Conservation (phyloP, 495 filamentous ascomycete species). For the Tuber indicum region DNA sequence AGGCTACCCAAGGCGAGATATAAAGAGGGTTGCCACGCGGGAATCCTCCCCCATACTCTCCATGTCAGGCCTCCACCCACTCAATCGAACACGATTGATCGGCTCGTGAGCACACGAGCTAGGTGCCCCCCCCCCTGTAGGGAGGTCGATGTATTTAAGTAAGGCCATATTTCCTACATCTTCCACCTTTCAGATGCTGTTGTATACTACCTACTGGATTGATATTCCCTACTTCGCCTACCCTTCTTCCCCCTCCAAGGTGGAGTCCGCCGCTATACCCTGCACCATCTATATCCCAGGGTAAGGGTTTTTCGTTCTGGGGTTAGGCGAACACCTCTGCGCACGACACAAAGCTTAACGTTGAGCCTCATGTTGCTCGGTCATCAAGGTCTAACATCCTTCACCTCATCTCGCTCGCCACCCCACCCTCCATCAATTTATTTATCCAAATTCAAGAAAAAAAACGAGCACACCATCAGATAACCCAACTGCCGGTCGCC, state of each 20-base stretch:
- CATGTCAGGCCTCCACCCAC: neutral
- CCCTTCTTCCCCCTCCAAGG: neutral
- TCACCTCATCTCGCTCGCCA: neutral
- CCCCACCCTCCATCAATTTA: neutral
- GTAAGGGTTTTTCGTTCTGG: neutral
- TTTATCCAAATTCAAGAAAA: neutral
- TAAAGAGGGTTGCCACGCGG: neutral
- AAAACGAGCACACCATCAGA: slow-evolving; percentile 3
- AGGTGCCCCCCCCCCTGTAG: neutral
- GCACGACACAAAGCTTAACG: neutral
- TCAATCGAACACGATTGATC: neutral
- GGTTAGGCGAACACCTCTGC: neutral
- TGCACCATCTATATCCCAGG: neutral
- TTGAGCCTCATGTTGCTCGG: slow-evolving; percentile 5
- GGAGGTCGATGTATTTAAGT: neutral
- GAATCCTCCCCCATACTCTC: neutral
- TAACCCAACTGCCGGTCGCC: neutral
- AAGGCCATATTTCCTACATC: neutral
- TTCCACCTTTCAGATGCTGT: neutral
- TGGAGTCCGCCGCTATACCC: neutral
- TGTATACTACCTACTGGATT: neutral
- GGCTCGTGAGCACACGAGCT: neutral
- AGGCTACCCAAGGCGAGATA: neutral
- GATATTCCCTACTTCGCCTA: neutral
- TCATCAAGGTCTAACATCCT: neutral